Base-by-base conservation (phyloP, 2,329 filamentous ascomycete genomes). In the Ophiostoma piceae region DNA sequence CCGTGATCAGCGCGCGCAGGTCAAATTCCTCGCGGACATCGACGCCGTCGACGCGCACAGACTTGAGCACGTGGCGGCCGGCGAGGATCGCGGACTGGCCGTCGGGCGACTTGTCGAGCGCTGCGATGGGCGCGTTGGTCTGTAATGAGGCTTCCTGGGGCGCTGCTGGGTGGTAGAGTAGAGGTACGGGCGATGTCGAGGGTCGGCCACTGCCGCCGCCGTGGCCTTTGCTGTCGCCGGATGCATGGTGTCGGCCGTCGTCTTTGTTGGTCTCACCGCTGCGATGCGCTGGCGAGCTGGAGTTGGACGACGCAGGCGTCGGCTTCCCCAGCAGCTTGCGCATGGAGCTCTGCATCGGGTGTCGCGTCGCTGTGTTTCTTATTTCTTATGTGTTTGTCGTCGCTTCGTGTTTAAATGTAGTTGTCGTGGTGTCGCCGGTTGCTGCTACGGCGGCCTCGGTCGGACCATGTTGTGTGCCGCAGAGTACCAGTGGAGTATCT, bases 31-130 rank as follows among this genome's bases (percentile, higher is more conserved):
- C 87, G 57, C 79, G 81, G 71, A 88, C 82, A 32, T 77, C 79
- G 41, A 83, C 26, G 22, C 54, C 84, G 70, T 88, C 85, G 43
- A 88, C 78, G 26, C 82, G 80, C 64, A 89, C 77, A 1, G 84
- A 88, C 78, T 88, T 88, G 71, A 90, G 84, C 32, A 89, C 80
- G 73, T 89, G 85, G 62, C 82, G 81, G 6, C 87, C 86, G 8
- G 82, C 87, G 60, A 90, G 79, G 2, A 89, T 82, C 43, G 84
- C 86, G 64, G 82, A 79, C 43, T 81, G 81, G 69, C 84, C 83
- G 75, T 89, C 85, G 69, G 84, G 81, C 1, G 87, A 86, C 43
- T 82, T 81, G 75, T 89, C 87, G 73, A 90, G 79, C 73, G 84
- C 85, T 54, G 83, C 77, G 41, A 89, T 84, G 5, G 87, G 85